Base-by-base conservation (phyloP, 805 yeast genomes). In the Brettanomyces naardenensis region DNA sequence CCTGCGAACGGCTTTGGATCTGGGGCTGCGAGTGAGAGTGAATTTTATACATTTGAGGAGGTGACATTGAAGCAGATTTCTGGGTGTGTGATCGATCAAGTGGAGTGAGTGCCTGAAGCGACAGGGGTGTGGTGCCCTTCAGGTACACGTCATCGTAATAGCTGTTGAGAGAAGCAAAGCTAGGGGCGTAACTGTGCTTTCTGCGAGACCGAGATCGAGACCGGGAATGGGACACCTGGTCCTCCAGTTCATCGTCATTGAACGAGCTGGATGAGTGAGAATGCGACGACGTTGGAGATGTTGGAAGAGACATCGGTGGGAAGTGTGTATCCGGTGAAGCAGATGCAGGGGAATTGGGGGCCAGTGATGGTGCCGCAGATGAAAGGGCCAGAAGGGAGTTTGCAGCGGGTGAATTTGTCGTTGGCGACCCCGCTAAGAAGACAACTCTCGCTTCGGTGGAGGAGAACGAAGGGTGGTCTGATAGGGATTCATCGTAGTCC, bases 121-220 rank as follows among this genome's bases (percentile, higher is more conserved):
- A n/a, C n/a, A n/a, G n/a, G 11, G 26, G 11, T 7, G 26, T 23
- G 10, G 11, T 9, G 11, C 11, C 11, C 17, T 32, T 32, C 19
- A 41, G 34, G 19, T 44, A 42, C 3, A 49, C 43, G 30, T 51
- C 55, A 33, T 53, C 65, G 51, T 79, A 78, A 42, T 73, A 69
- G 53, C 88, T 77, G 50, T 80, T 88, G 51, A 83, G 61, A 0
- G 89, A 81, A 1, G 90, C 90, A 64, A 80, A 81, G 44, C 88
- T 80, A 30, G 83, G 84, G 43, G 75, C 79, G 13, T 30, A 15
- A 19, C 14, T 7, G n/a, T n/a, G n/a, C n/a, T n/a, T n/a, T n/a
- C n/a, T n/a, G 11, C 26, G 26, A 11, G 10, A 11, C 11, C 11
- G 7, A 7, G 7, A 7, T 9, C 26, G 10, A 23, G 10, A 7